Evolutionary conservation across 768 basidiomycete genomes (phyloP).

Genomic region (Rhizopogon vesiculosus): DNA sequence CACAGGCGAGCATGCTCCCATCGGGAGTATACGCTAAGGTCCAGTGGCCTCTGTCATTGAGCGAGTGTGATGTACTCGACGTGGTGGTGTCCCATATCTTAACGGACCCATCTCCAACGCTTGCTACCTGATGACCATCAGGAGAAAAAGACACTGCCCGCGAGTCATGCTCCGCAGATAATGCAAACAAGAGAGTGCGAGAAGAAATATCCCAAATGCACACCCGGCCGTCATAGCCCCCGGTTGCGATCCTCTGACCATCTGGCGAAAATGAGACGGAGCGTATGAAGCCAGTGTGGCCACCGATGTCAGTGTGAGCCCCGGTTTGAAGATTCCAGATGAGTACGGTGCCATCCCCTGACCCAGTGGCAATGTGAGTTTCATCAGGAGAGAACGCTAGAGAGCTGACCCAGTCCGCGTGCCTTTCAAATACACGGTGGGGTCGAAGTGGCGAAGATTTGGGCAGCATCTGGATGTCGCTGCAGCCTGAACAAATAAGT

Average conservation of each 20-base stretch:
- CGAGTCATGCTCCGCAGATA: neutral
- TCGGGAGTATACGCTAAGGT: too few species aligned
- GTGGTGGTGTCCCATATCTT: neutral
- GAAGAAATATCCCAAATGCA: neutral
- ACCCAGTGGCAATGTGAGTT: neutral
- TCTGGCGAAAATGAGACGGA: neutral
- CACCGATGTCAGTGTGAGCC: too few species aligned
- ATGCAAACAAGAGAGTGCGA: too few species aligned
- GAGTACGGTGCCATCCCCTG: neutral
- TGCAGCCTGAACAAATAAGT: too few species aligned
- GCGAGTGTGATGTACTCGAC: too few species aligned
- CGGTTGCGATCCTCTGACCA: neutral
- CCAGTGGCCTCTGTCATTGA: too few species aligned
- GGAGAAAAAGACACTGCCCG: neutral
- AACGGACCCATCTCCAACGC: neutral
- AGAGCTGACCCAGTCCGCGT: neutral
- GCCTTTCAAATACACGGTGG: neutral
- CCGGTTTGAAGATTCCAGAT: neutral
- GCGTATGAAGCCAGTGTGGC: neutral
- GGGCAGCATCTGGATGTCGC: too few species aligned
- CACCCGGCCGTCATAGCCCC: neutral
- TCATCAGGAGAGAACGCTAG: neutral
- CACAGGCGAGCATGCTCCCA: too few species aligned
- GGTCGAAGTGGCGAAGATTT: too few species aligned
- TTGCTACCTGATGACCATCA: neutral